phyloP scores from a whole-genome alignment of 73 alveolate genomes.

The Paramecium caudatum region DNA sequence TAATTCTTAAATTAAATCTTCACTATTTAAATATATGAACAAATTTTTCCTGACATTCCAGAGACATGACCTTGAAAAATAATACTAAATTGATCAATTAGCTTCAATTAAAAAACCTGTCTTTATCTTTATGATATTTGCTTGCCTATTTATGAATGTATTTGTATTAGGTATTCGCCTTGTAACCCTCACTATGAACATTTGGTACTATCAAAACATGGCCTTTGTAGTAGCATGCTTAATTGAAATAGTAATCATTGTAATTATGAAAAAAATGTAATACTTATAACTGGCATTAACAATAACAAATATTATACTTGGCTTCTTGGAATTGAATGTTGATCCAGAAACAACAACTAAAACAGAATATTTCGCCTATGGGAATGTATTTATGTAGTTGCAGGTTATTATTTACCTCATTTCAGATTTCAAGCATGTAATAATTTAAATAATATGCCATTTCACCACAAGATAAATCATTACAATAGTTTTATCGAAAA shows the following conservation, averaged over 20 bases:
- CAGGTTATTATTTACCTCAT: neutral
- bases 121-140: neutral
- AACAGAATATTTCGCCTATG: neutral
- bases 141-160: neutral
- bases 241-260: neutral
- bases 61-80: neutral
- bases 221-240: neutral
- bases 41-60: neutral
- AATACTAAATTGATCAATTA: neutral
- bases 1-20: no score
- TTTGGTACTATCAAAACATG: neutral
- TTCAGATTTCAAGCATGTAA: neutral
- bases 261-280: neutral
- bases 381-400: neutral
- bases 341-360: neutral
- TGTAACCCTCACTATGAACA: neutral
- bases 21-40: conserved; percentile 1
- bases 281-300: neutral
- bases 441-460: neutral
- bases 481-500: neutral
- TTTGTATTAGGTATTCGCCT: neutral
- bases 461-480: neutral
- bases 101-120: neutral
- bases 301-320: neutral
- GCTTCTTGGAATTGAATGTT: conserved; percentile 4